Conservation (phyloP, 2,329 filamentous ascomycete species). For the Talaromyces sp. region DNA sequence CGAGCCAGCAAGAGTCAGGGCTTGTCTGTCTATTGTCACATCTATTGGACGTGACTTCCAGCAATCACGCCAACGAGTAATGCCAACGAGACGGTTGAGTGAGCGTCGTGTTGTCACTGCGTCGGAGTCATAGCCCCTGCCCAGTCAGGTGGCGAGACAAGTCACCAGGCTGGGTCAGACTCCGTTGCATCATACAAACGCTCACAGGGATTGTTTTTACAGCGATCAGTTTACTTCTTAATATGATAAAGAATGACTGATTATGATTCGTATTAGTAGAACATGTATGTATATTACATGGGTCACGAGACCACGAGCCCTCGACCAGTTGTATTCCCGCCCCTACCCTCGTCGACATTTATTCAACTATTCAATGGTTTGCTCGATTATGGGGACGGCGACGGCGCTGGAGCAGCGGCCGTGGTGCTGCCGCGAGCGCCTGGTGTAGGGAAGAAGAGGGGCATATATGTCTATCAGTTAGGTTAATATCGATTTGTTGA, state of each 20-base stretch:
- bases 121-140: background rate
- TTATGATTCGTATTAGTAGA: slow-evolving; percentile 3
- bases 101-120: background rate
- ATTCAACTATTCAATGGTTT: background rate
- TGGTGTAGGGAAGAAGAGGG: slow-evolving; percentile 58
- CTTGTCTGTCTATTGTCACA: no score
- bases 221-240: background rate
- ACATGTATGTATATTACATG: slow-evolving; percentile 4
- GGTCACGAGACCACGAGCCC: slow-evolving; percentile 3
- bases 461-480: slow-evolving; percentile 54
- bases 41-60: background rate
- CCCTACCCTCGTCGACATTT: background rate
- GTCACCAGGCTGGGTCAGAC: slow-evolving; percentile 6
- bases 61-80: background rate
- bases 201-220: background rate
- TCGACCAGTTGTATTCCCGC: background rate
- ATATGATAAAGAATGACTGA: background rate
- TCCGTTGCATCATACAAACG: slow-evolving; percentile 2
- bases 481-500: slow-evolving; percentile 9
- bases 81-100: background rate
- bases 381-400: slow-evolving; percentile 25
- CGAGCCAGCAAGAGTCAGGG: background rate
- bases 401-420: slow-evolving; percentile 45
- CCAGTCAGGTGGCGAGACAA: slow-evolving; percentile 6
- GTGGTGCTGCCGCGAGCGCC: slow-evolving; percentile 33